Conservation (phyloP, 176 grass and related monocot genomes). For the Typha latifolia region DNA sequence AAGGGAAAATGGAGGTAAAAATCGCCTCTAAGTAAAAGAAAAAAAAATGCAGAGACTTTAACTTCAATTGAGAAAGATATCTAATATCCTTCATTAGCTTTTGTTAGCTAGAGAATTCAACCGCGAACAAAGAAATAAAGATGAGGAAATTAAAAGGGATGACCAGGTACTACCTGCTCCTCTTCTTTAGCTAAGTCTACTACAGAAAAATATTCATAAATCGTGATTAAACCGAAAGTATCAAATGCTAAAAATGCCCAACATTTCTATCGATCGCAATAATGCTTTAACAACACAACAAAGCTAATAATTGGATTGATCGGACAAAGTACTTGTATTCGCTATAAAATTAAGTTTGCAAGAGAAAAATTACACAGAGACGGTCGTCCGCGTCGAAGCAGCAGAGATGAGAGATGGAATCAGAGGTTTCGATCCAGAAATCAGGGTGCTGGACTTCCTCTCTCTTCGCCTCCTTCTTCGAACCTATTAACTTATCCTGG, state of each 20-base stretch:
- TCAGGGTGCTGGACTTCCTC: conserved; percentile 12
- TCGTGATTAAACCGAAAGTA: not conserved
- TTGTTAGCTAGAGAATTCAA: no score
- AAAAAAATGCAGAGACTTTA: not conserved
- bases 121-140: no score
- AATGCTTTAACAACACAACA: not conserved
- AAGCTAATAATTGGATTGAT: no score
- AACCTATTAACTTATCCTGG: conserved; percentile 7
- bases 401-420: conserved; percentile 68
- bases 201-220: not conserved
- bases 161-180: no score
- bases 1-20: not conserved
- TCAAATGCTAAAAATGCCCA: not conserved
- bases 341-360: not conserved
- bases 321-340: not conserved
- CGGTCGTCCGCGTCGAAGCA: conserved; percentile 38
- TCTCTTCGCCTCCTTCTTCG: conserved; percentile 1
- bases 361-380: conserved; percentile 39
- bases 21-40: not conserved
- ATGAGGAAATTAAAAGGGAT: no score
- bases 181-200: no score
- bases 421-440: conserved; percentile 79
- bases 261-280: not conserved
- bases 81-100: not conserved
- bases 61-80: not conserved